Conservation (phyloP, 2,329 filamentous ascomycete genomes). For the Metarhizium album region DNA sequence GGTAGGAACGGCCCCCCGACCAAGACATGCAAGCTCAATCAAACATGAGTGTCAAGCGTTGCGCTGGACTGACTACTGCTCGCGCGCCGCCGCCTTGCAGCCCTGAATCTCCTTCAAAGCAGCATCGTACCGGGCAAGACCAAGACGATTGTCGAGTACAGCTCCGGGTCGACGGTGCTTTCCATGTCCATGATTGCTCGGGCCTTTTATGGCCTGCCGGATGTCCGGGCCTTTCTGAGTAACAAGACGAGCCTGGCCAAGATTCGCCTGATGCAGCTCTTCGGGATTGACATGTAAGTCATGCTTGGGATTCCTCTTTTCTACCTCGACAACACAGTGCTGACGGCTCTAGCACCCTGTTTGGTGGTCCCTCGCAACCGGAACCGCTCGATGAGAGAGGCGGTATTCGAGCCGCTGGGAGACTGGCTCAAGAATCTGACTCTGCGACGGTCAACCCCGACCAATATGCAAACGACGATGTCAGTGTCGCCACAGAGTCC, state of each 20-base stretch:
- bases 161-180: constrained; percentile 51
- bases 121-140: constrained; percentile 31
- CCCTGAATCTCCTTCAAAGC: constrained; percentile 37
- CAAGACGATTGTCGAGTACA: constrained; percentile 46
- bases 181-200: constrained; percentile 35
- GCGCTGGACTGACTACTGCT: no score
- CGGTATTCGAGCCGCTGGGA: constrained; percentile 16
- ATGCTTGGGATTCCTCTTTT: neutral
- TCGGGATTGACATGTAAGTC: constrained; percentile 21
- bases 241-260: constrained; percentile 30
- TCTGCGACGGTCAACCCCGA: constrained; percentile 18
- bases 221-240: constrained; percentile 33
- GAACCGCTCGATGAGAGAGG: constrained; percentile 22
- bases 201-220: constrained; percentile 26
- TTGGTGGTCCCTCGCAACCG: constrained; percentile 24
- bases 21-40: no score
- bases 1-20: neutral
- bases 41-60: no score
- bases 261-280: constrained; percentile 23
- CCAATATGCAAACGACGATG: constrained; percentile 24
- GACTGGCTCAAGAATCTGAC: constrained; percentile 19
- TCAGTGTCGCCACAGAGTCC: constrained; percentile 6
- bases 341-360: constrained; percentile 18
- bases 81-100: constrained; percentile 8
- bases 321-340: neutral